Percentiles rank a stretch among this genome's conserved stretches.
These are phyloP conservation scores for Colletotrichum spinosum DNA, from an alignment of 2,329 filamentous ascomycete species.

Conservation along the genomic window DNA sequence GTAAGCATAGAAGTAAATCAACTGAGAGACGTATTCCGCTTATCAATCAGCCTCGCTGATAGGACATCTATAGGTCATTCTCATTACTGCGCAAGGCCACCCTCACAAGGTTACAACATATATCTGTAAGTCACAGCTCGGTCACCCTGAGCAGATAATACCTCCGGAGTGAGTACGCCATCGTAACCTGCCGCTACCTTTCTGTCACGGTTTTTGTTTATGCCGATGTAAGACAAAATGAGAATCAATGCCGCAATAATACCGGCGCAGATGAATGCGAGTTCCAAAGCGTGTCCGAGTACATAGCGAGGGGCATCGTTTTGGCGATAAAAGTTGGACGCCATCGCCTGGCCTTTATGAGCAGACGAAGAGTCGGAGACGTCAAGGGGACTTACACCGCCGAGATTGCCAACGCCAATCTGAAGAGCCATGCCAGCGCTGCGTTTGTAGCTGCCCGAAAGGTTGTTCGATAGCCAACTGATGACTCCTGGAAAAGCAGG, in stretches of 20 bases:
- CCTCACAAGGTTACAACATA: conserved; percentile 53
- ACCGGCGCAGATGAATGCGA: conserved; percentile 60
- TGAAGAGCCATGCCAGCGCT: conserved; percentile 73
- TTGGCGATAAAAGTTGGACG: conserved; percentile 76
- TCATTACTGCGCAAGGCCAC: no score
- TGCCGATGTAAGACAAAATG: conserved; percentile 62
- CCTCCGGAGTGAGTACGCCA: conserved; percentile 52
- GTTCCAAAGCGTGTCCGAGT: conserved; percentile 62
- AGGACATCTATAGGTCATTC: no score
- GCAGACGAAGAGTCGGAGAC: background rate
- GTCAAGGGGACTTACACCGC: conserved; percentile 52
- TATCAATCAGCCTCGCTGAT: no score
- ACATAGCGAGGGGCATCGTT: conserved; percentile 61
- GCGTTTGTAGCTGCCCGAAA: conserved; percentile 74
- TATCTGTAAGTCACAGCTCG: conserved; percentile 73
- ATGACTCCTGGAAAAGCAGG: conserved; percentile 84
- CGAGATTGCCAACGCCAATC: conserved; percentile 70
- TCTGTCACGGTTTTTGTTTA: conserved; percentile 69
- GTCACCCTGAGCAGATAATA: conserved; percentile 70
- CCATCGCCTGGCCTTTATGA: conserved; percentile 64
- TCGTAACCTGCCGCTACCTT: conserved; percentile 57
- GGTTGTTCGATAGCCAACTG: conserved; percentile 83
- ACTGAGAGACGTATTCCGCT: no score
- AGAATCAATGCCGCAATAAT: conserved; percentile 58
- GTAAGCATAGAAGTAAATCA: no score